Evolutionary conservation across 345 rosid species (phyloP).

Genomic region (Linum tenue): DNA sequence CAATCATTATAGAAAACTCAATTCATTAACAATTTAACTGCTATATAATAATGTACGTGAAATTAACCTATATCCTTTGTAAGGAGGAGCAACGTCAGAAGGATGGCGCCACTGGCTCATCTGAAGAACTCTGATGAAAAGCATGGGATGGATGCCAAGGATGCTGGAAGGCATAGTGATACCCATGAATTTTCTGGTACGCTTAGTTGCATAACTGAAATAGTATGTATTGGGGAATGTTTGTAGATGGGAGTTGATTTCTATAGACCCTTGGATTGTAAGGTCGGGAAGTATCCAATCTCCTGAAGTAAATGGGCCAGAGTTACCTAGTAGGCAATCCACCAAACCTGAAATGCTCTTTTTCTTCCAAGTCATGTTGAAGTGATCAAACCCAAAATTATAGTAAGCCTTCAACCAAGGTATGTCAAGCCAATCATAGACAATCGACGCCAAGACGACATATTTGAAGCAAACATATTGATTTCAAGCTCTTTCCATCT

Average conservation of each 20-base stretch:
- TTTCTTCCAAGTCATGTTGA: slow-evolving; percentile 69
- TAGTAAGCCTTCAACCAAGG: slow-evolving; percentile 74
- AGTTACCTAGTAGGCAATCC: slow-evolving; percentile 57
- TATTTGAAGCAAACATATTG: slow-evolving; percentile 64
- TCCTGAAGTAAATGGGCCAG: slow-evolving; percentile 72
- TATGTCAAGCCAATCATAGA: slow-evolving; percentile 93
- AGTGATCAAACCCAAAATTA: slow-evolving; percentile 94
- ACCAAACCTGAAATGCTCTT: slow-evolving; percentile 58
- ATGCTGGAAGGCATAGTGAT: slow-evolving; percentile 71
- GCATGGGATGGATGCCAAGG: slow-evolving; percentile 70
- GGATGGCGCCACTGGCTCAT: slow-evolving; percentile 81
- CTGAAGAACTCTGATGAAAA: slow-evolving; percentile 75
- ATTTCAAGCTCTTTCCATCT: slow-evolving; percentile 70
- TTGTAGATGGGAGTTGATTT: slow-evolving; percentile 41
- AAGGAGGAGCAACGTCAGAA: slow-evolving; percentile 53
- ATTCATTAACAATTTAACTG: neutral
- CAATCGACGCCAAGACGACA: slow-evolving; percentile 70
- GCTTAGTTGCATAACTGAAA: slow-evolving; percentile 88
- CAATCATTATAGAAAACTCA: neutral
- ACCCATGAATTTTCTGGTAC: slow-evolving; percentile 55
- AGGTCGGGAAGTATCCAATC: slow-evolving; percentile 98
- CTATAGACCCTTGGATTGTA: slow-evolving; percentile 74
- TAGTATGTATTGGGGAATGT: slow-evolving; percentile 77
- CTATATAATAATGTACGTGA: neutral
- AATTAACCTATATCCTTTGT: slow-evolving; percentile 77